A percentile compares a stretch with the other conserved stretches of the same genome.
Evolutionary conservation across 2,329 filamentous ascomycete genomes (phyloP).

Genomic region (Colletotrichum incanum): DNA sequence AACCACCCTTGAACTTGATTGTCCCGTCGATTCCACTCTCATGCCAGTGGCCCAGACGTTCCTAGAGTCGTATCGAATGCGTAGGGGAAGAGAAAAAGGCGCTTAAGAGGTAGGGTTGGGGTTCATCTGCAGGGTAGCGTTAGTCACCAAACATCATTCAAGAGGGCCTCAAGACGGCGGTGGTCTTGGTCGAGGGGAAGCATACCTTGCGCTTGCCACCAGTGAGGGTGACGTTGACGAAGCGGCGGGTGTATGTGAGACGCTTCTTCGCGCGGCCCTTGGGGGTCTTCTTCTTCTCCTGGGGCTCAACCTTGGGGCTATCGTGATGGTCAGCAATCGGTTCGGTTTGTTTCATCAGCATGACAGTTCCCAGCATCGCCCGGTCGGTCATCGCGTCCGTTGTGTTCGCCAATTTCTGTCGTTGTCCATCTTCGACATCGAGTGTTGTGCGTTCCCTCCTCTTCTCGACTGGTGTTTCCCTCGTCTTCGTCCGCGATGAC

Average conservation of each 20-base stretch:
- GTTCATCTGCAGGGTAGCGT: slow-evolving; percentile 56
- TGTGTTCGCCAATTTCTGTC: neutral
- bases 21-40: slow-evolving; percentile 44
- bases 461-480: slow-evolving; percentile 11
- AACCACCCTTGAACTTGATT: slow-evolving; percentile 36
- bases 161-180: neutral
- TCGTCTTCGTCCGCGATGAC: slow-evolving; percentile 27
- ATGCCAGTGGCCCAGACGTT: slow-evolving; percentile 43
- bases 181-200: neutral
- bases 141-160: slow-evolving; percentile 13
- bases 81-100: slow-evolving; percentile 38
- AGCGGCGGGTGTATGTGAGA: slow-evolving; percentile 95
- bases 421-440: neutral
- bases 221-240: slow-evolving; percentile 97
- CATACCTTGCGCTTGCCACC: slow-evolving; percentile 98
- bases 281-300: slow-evolving; percentile 97
- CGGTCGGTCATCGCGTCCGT: slow-evolving; percentile 15
- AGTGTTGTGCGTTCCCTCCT: neutral
- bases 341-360: slow-evolving; percentile 13
- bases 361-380: neutral
- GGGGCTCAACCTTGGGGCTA: slow-evolving; percentile 78
- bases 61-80: slow-evolving; percentile 45
- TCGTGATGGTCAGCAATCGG: slow-evolving; percentile 31
- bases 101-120: slow-evolving; percentile 59
- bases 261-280: slow-evolving; percentile 99